Base-by-base conservation (phyloP, 345 rosid genomes). In the Salix caprea region DNA sequence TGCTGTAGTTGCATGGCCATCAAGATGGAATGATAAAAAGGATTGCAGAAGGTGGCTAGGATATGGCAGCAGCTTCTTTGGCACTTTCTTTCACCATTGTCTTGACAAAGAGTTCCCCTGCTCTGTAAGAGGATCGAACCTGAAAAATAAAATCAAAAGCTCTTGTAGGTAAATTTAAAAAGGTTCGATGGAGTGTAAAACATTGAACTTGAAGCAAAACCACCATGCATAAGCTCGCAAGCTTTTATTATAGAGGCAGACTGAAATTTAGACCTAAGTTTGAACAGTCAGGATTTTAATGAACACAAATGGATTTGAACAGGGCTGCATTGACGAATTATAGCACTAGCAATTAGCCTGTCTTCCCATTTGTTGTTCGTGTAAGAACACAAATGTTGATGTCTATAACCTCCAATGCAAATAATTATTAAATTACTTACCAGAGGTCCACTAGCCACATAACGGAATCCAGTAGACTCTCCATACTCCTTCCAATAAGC, bases 361-460 rank as follows among this genome's bases (percentile, higher is more conserved):
- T 64, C 60, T 7, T 42, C 19, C 70, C 37, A 23, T 60, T 46
- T 30, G 78, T 67, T 58, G 26, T 74, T 70, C 19, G 2, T 8
- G 23, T 18, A 37, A 70, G 40, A 58, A 44, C 28, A 68, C 60
- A 61, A 14, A 48, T 52, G 54, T 65, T 1, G 5, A 7, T 28
- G 5, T 70, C 2, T 15, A 52, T 5, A 72, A 80, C 50, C 70
- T 50, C 32, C 28, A 62, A 65, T 16, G 62, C 28, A 66, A 42
- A 71, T 46, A 37, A 24, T 44, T 16, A 26, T 65, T 7, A 50
- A 24, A 30, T 24, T 75, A 70, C 84, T 89, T 91, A 96, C 99
- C 94, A 94, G 69, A 58, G 99, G 99, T 4, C 99, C 98, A 44
- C 99, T 96, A 44, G 99, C 97, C 60, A 96, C 95, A 81, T 92